Base-by-base conservation (phyloP, 306 rosid genomes). In the Erythrophleum fordii region DNA sequence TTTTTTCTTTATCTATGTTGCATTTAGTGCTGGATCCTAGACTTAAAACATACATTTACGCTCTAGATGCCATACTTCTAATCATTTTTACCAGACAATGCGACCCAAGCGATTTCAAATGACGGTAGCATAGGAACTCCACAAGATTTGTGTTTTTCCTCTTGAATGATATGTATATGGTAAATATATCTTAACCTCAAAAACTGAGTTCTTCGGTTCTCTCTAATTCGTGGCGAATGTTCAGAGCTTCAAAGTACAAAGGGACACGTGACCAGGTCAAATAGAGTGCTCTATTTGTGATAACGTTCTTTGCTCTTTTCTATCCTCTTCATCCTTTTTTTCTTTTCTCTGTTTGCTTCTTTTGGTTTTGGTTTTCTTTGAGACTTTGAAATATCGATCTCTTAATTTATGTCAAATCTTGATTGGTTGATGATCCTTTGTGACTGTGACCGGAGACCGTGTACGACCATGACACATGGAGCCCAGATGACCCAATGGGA, bases 401-500 rank as follows among this genome's bases (percentile, higher is more conserved):
- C 56, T 51, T 51, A 52, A n/a, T 22, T 20, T 20, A 55, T 6
- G 20, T 8, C 2, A 9, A 55, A 55, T 20, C 29, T 8, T 53
- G 70, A 66, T 35, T 60, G 34, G 11, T 53, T 68, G 75, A 46
- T 67, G 35, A 45, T 35, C 58, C n/a, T 70, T 62, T 72, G 49
- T 13, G 69, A 67, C 65, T 86, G 77, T 13, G 69, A 67, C 65
- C 85, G 77, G 85, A 95, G 99, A 93, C 90, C 0, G 99, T 93
- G 56, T 95, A 84, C 77, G 99, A 95, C 69, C 88, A 93, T 56
- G 99, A 95, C 86, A 95, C 98, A 2, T 95, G 92, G 65, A 89
- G 72, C 86, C 89, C 77, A 85, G 99, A 95, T 69, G 99, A 95
- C 83, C 88, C 82, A 77, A 95, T 95, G 99, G 99, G 98, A 75